These are phyloP conservation scores for Sclerotinia glacialis DNA, from an alignment of 2,329 filamentous ascomycete species.

Conservation along the genomic window DNA sequence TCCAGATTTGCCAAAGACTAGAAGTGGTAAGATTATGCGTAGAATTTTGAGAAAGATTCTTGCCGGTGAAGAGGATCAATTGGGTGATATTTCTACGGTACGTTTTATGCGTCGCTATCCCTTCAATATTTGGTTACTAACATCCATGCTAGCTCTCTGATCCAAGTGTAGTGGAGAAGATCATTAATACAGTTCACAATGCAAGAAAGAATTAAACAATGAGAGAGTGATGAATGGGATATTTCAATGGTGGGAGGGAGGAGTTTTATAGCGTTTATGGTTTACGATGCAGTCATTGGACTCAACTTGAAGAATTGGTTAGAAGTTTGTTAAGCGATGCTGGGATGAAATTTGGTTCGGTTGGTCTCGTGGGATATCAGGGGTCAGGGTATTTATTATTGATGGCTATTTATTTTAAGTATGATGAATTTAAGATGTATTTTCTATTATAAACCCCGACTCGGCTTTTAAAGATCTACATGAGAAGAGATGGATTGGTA, in stretches of 20 bases:
- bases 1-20: conserved; percentile 92
- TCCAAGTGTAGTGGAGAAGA: conserved; percentile 82
- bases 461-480: neutral
- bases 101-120: conserved; percentile 18
- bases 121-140: conserved; percentile 24
- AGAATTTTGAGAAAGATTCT: conserved; percentile 96
- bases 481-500: conserved; percentile 1
- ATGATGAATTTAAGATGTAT: neutral
- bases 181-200: conserved; percentile 68
- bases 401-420: neutral
- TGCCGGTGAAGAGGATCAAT: conserved; percentile 92
- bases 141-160: conserved; percentile 67
- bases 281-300: conserved; percentile 1
- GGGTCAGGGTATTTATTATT: neutral
- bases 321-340: neutral
- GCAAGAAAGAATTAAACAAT: conserved; percentile 35
- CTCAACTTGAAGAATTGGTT: neutral
- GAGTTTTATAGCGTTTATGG: neutral
- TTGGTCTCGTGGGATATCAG: conserved; percentile 4
- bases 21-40: conserved; percentile 98
- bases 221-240: neutral
- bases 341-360: conserved; percentile 1
- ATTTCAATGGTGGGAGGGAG: neutral
- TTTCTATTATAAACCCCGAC: neutral
- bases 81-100: conserved; percentile 89